Evolutionary conservation across 2,329 filamentous ascomycete species (phyloP).

Genomic region (Hymenoscyphus infarciens): DNA sequence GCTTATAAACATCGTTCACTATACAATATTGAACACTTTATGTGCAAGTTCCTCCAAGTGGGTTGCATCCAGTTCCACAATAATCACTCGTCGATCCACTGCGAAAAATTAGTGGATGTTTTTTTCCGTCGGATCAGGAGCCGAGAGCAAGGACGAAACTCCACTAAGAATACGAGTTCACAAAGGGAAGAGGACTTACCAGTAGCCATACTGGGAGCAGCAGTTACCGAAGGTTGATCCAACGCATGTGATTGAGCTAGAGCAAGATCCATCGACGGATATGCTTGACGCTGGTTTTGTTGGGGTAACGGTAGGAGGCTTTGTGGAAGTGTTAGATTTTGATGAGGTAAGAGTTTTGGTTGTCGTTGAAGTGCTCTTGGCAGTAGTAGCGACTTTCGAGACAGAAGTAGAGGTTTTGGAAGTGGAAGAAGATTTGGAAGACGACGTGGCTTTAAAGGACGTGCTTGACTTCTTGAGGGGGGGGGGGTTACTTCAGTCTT

Average conservation of each 20-base stretch:
- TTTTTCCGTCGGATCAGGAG: background rate
- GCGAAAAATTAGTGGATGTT: background rate
- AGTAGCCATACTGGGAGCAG: slow-evolving; percentile 30
- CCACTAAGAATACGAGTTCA: too few species aligned
- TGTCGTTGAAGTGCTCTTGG: background rate
- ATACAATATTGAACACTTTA: background rate
- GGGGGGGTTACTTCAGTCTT: background rate
- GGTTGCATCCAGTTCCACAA: slow-evolving; percentile 32
- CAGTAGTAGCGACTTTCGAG: background rate
- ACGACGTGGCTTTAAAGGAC: background rate
- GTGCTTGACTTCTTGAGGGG: background rate
- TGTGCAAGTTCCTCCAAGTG: background rate
- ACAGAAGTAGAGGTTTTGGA: background rate
- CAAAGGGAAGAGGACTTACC: background rate
- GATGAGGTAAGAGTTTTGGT: background rate
- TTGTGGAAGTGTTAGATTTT: background rate
- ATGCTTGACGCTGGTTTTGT: slow-evolving; percentile 7
- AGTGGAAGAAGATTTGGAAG: background rate
- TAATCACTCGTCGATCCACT: slow-evolving; percentile 27
- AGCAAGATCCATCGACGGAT: slow-evolving; percentile 22
- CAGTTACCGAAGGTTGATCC: slow-evolving; percentile 27
- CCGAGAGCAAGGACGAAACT: too few species aligned
- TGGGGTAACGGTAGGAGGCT: background rate
- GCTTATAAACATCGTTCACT: background rate
- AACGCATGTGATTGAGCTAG: slow-evolving; percentile 23